Base-by-base conservation (phyloP, 2,329 filamentous ascomycete species). In the Fusarium sp. region DNA sequence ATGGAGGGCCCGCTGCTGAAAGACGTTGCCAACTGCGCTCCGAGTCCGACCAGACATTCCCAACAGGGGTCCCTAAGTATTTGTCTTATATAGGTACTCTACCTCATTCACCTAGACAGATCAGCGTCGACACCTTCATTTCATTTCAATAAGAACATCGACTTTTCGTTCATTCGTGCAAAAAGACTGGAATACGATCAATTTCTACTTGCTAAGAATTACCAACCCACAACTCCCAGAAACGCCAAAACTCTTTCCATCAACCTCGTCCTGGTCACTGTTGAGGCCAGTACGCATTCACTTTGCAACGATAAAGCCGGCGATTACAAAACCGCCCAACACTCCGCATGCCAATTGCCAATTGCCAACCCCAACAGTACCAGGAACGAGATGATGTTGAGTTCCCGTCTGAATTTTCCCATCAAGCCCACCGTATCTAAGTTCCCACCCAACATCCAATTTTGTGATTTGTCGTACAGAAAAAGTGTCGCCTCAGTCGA, bases 401-500 rank as follows among this genome's bases (percentile, higher is more conserved):
- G 44, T 28, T 59, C 30, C n/a, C 24, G 24, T 39, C 38, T 24
- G 26, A 28, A 28, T 44, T 44, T 57, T 47, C 62, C 52, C 64
- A 64, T 61, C 54, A 66, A 62, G 34, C 70, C 44, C 26, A n/a
- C 64, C 59, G 42, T 50, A 32, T 65, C 70, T 67, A 67, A 45
- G 44, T n/a, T 64, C 63, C 54, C 62, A 66, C 30, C 64, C 54
- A 48, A 30, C 52, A 77, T 77, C 64, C 72, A 77, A 74, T 55
- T 69, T 72, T 68, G 34, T 66, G 13, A 62, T 63, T 52, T 65
- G 38, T 64, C 63, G 62, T 69, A 54, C 41, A 56, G 56, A 65
- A 66, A 63, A 57, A 24, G 36, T 52, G 52, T 65, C 32, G 61
- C 72, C 52, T 67, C 66, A 22, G 45, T 52, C 54, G 58, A 39